Percentiles rank a stretch among this genome's conserved stretches.
Evolutionary conservation across 768 basidiomycete species (phyloP).

Genomic region (Trametes punicea): DNA sequence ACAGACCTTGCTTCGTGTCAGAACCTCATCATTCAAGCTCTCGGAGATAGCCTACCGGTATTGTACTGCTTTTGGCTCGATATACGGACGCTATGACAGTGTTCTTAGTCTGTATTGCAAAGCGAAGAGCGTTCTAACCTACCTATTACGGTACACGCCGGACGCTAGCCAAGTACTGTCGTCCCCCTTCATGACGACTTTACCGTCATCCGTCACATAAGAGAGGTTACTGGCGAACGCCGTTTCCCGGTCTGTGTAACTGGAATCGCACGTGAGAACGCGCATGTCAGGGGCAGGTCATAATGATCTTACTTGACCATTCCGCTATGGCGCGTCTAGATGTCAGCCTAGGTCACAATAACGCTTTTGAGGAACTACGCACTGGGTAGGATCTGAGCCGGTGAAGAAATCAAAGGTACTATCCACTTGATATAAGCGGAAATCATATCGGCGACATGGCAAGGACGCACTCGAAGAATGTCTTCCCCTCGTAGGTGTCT

Average conservation of each 20-base stretch:
- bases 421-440: not conserved
- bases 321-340: slow-evolving; percentile 45
- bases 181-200: slow-evolving; percentile 76
- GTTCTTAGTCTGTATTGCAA: not conserved
- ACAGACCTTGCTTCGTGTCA: slow-evolving; percentile 43
- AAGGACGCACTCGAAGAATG: slow-evolving; percentile 64
- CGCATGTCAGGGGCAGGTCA: not conserved
- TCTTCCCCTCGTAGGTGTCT: slow-evolving; percentile 62
- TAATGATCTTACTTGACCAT: slow-evolving; percentile 56
- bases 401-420: slow-evolving; percentile 62
- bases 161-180: slow-evolving; percentile 52
- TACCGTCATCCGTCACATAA: slow-evolving; percentile 53
- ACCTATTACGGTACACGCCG: slow-evolving; percentile 65
- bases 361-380: slow-evolving; percentile 24
- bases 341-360: slow-evolving; percentile 21
- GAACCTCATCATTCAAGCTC: not conserved
- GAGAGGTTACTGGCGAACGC: slow-evolving; percentile 55
- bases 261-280: slow-evolving; percentile 28
- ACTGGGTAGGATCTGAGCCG: slow-evolving; percentile 67
- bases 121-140: not conserved
- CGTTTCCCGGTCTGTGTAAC: slow-evolving; percentile 55
- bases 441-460: not conserved
- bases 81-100: slow-evolving; percentile 64
- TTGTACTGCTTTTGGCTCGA: slow-evolving; percentile 61
- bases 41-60: slow-evolving; percentile 37